A percentile compares a stretch with the other conserved stretches of the same genome.
Evolutionary conservation across 306 rosid species (phyloP).

Genomic region (Trifolium repens): DNA sequence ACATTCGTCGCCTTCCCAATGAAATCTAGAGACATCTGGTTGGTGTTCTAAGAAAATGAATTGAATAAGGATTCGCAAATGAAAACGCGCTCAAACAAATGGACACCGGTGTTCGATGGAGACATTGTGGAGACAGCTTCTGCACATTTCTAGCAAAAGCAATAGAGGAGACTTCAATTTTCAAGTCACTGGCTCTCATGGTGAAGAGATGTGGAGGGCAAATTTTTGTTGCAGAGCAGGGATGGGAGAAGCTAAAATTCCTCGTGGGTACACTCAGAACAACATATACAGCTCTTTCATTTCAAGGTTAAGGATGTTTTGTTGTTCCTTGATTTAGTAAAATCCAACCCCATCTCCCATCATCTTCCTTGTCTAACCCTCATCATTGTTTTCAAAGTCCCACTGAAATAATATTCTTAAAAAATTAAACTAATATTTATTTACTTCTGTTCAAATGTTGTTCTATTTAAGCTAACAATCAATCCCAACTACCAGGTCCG

Average conservation of each 20-base stretch:
- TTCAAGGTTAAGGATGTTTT: neutral
- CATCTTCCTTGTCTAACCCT: neutral
- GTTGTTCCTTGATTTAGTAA: neutral
- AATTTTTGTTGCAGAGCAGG: neutral
- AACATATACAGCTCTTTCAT: neutral
- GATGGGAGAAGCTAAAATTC: neutral
- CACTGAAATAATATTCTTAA: constrained; percentile 1
- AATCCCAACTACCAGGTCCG: constrained; percentile 12
- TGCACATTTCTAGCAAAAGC: neutral
- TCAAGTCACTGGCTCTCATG: neutral
- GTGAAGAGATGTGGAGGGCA: neutral
- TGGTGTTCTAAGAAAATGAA: neutral
- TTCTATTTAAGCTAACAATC: constrained; percentile 7
- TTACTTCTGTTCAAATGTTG: constrained; percentile 2
- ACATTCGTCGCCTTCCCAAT: neutral
- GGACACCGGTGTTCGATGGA: neutral
- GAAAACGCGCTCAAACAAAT: neutral
- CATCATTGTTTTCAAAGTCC: neutral
- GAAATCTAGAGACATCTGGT: neutral
- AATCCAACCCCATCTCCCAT: neutral
- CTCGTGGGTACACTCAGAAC: neutral
- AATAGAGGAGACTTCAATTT: neutral
- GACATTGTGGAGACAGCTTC: neutral
- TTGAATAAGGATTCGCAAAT: neutral
- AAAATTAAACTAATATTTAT: neutral